Evolutionary conservation across 2,329 filamentous ascomycete species (phyloP).

Genomic region (Claviceps monticola): DNA sequence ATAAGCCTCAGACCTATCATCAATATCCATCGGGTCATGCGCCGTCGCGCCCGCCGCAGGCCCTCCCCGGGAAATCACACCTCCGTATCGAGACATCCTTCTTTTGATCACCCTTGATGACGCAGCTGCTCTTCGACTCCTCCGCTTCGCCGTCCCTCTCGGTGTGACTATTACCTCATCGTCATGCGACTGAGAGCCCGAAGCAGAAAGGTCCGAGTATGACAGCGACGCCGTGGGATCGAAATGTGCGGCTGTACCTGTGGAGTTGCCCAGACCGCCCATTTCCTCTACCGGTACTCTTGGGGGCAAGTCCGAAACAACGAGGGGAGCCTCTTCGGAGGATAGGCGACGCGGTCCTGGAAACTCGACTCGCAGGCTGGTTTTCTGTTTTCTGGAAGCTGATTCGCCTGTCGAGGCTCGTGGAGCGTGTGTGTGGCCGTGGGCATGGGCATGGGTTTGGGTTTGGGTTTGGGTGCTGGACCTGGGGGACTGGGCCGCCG

Average conservation of each 20-base stretch:
- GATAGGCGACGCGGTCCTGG: not conserved
- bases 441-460: not conserved
- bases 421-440: not conserved
- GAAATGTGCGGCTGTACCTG: conserved; percentile 21
- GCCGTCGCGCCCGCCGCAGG: conserved; percentile 5
- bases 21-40: conserved; percentile 14
- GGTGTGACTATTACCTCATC: not conserved
- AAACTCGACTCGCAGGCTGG: conserved; percentile 5
- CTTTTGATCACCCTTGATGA: no score
- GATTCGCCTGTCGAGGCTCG: not conserved
- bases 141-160: not conserved
- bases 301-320: conserved; percentile 5
- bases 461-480: not conserved
- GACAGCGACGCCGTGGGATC: conserved; percentile 20
- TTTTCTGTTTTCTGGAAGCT: conserved; percentile 14
- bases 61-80: not conserved
- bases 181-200: conserved; percentile 4
- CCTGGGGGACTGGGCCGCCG: not conserved
- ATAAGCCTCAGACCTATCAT: not conserved
- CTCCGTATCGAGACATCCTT: not conserved
- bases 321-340: not conserved
- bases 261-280: conserved; percentile 21
- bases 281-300: conserved; percentile 19
- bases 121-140: conserved; percentile 3
- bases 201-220: not conserved